Conservation (phyloP, 1,284 basidiomycete species). For the Pascua guehoae region DNA sequence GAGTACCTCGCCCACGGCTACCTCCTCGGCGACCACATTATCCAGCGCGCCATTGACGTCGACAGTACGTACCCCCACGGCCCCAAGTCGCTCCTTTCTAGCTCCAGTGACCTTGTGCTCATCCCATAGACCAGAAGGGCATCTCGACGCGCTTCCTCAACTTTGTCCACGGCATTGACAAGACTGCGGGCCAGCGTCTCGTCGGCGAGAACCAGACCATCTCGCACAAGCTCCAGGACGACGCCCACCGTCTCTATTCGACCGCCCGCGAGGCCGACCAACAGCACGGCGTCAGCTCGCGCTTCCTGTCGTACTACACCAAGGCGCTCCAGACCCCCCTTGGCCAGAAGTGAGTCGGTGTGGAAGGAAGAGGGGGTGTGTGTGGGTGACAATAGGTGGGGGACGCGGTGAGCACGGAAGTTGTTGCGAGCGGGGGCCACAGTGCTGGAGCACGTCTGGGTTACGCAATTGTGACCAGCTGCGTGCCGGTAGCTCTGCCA, state of each 20-base stretch:
- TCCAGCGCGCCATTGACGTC: slow-evolving; percentile 80
- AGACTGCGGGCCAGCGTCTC: slow-evolving; percentile 61
- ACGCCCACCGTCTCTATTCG: slow-evolving; percentile 56
- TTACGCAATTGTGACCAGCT: too few species aligned
- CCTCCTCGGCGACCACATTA: slow-evolving; percentile 68
- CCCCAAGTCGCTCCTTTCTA: not conserved
- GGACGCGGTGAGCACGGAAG: too few species aligned
- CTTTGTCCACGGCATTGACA: slow-evolving; percentile 70
- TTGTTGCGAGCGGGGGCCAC: not conserved
- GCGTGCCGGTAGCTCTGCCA: too few species aligned
- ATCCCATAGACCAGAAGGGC: slow-evolving; percentile 65
- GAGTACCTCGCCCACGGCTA: slow-evolving; percentile 84
- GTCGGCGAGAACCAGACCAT: slow-evolving; percentile 57
- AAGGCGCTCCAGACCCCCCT: slow-evolving; percentile 68
- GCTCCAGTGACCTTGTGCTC: not conserved
- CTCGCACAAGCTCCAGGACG: slow-evolving; percentile 63
- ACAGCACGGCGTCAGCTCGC: slow-evolving; percentile 69
- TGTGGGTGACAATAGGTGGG: too few species aligned
- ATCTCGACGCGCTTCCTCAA: slow-evolving; percentile 78
- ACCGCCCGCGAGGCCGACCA: slow-evolving; percentile 73
- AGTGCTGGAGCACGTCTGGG: too few species aligned
- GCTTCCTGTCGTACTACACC: slow-evolving; percentile 70
- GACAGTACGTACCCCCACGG: slow-evolving; percentile 59
- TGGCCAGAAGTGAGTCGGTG: slow-evolving; percentile 59
- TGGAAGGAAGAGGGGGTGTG: not conserved